Evolutionary conservation across 2,329 filamentous ascomycete species (phyloP).

Genomic region (Aureobasidium sp.): DNA sequence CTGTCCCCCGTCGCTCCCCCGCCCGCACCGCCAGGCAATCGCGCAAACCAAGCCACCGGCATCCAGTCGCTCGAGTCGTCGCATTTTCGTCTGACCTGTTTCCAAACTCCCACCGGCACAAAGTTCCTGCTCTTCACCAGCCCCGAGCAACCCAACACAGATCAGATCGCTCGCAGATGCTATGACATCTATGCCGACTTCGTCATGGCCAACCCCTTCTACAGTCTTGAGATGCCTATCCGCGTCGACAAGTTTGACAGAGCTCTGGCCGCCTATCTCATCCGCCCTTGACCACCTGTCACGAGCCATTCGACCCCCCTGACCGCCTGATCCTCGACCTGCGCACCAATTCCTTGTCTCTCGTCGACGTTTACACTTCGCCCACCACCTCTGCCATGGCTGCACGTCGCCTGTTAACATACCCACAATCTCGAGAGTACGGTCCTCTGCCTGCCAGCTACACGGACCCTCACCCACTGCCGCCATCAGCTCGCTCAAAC

Average conservation of each 20-base stretch:
- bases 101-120: slow-evolving; percentile 85
- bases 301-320: neutral
- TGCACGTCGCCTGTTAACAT: neutral
- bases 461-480: neutral
- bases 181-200: slow-evolving; percentile 96
- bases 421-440: neutral
- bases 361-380: neutral
- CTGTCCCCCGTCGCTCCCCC: slow-evolving; percentile 33
- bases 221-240: slow-evolving; percentile 95
- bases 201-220: slow-evolving; percentile 99
- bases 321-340: neutral
- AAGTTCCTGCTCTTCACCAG: slow-evolving; percentile 97
- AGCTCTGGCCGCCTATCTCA: slow-evolving; percentile 32
- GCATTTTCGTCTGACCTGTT: slow-evolving; percentile 92
- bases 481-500: neutral
- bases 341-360: neutral
- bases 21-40: slow-evolving; percentile 18
- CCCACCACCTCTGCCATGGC: neutral
- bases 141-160: slow-evolving; percentile 76
- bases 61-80: slow-evolving; percentile 90
- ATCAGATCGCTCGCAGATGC: slow-evolving; percentile 71
- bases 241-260: slow-evolving; percentile 92
- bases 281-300: slow-evolving; percentile 20
- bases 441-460: neutral
- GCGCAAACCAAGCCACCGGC: slow-evolving; percentile 52